Evolutionary conservation across 495 filamentous ascomycete species (phyloP).

Genomic region (Tuber calosporum): DNA sequence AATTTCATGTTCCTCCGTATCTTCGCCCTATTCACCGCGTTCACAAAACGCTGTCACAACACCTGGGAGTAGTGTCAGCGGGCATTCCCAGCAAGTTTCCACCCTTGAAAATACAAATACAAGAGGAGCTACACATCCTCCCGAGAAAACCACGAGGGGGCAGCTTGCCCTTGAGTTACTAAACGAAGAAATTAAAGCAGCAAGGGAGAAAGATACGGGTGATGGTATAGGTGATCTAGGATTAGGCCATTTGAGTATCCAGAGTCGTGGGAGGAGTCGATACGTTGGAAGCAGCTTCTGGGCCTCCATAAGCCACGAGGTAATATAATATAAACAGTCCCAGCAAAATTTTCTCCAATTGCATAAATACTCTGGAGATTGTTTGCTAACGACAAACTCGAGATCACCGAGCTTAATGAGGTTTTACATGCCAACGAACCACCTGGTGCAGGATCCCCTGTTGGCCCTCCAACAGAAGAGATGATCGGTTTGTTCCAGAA

Average conservation of each 20-base stretch:
- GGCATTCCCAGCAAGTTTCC: slow-evolving; percentile 3
- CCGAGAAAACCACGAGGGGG: not conserved
- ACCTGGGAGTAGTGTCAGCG: slow-evolving; percentile 21
- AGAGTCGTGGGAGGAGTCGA: slow-evolving; percentile 66
- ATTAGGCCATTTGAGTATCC: slow-evolving; percentile 75
- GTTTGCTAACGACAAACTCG: slow-evolving; percentile 8
- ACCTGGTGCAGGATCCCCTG: not conserved
- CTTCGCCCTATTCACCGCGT: slow-evolving; percentile 12
- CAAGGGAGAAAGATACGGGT: slow-evolving; percentile 26
- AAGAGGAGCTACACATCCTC: not conserved
- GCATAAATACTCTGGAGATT: not conserved
- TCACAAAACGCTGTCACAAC: slow-evolving; percentile 18
- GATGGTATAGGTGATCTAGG: slow-evolving; percentile 53
- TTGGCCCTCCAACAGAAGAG: not conserved
- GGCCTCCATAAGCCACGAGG: slow-evolving; percentile 83
- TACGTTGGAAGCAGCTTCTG: slow-evolving; percentile 88
- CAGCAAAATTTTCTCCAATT: not conserved
- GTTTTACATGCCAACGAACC: slow-evolving; percentile 14
- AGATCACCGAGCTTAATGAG: slow-evolving; percentile 38
- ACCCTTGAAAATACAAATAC: not conserved
- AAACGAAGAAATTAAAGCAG: slow-evolving; percentile 37
- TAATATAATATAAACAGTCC: slow-evolving; percentile 39
- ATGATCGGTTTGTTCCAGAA: not conserved
- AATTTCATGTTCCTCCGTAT: not conserved
- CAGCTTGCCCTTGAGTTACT: slow-evolving; percentile 21